Evolutionary conservation across 257 asterid species (phyloP), one percentile per base, ranked within the genome.

Genomic region (Pogostemon cablin): DNA sequence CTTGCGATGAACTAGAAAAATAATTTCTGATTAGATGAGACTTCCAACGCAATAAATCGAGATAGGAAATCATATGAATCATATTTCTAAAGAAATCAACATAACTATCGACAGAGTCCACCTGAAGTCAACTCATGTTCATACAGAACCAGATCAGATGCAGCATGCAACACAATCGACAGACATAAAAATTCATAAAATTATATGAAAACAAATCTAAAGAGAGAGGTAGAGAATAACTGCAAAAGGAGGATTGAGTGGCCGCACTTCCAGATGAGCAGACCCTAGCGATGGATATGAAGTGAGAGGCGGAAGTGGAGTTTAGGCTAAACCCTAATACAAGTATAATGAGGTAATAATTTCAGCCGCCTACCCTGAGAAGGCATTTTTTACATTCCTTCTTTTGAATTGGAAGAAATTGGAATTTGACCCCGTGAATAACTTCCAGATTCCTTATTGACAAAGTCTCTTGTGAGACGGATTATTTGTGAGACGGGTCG

Each of bases 311-410:
- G 65, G 42, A 4, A 9, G 48, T 9, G 4, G 8, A 3, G 5
- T 37, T 9, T 2, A 17, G 68, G 38, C 73, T 25, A 68, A 68
- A 75, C 75, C 79, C 79, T 75, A 68, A 53, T 68, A 52, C 7
- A 52, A 52, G 35, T 7, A 5, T 52, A 0, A 46, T 4, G 37
- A 48, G 17, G 1, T 12, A 3, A 3, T 38, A 9, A 37, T 72
- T 72, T 47, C 76, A 39, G 6, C 11, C 5, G 2, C 46, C 5
- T 40, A 64, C 69, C 38, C 46, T 25, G 11, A 50, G 4, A 12
- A 48, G 37, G 15, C 6, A 9, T 9, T n/a, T 58, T 44, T 69
- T 56, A 54, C 65, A 10, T 15, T 25, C 12, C 40, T 56, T 7
- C 38, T 56, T 32, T 6, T 65, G 34, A 63, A 65, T n/a, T 67